Evolutionary conservation across 805 yeast genomes (phyloP).

Genomic region (Jamesozyma lodderae): DNA sequence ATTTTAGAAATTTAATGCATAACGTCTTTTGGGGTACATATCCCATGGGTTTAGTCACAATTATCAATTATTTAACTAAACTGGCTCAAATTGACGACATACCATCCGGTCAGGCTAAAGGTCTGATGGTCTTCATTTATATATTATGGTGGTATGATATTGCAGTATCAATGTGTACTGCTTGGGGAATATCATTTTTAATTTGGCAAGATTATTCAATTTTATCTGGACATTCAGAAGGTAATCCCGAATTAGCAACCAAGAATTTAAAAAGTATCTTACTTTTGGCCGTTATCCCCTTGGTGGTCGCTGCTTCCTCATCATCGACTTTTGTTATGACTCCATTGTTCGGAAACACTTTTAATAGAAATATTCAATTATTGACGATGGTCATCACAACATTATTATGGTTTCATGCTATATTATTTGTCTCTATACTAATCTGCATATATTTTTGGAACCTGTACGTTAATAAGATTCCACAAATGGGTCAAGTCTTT

Average conservation of each 20-base stretch:
- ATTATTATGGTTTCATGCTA: constrained; percentile 63
- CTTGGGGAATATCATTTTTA: constrained; percentile 52
- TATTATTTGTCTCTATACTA: constrained; percentile 47
- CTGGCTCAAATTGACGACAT: constrained; percentile 15
- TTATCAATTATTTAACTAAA: constrained; percentile 43
- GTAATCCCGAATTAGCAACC: constrained; percentile 20
- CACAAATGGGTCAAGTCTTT: constrained; percentile 46
- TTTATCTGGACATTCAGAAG: not conserved
- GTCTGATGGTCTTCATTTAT: constrained; percentile 44
- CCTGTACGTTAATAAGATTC: constrained; percentile 48
- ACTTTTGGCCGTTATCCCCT: constrained; percentile 68
- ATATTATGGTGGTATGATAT: constrained; percentile 70
- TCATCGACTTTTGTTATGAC: constrained; percentile 45
- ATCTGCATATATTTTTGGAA: constrained; percentile 53
- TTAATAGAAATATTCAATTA: constrained; percentile 34
- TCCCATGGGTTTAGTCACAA: constrained; percentile 70
- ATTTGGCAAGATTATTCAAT: constrained; percentile 31
- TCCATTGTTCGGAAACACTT: constrained; percentile 34
- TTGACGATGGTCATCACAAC: constrained; percentile 46
- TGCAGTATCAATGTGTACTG: constrained; percentile 43
- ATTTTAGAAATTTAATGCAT: constrained; percentile 32
- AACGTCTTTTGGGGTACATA: constrained; percentile 68
- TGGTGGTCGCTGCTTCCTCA: constrained; percentile 67
- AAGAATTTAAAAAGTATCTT: constrained; percentile 46
- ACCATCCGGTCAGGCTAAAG: constrained; percentile 10